Base-by-base conservation (phyloP, 2,329 filamentous ascomycete genomes). In the Fusarium protoensiforme region DNA sequence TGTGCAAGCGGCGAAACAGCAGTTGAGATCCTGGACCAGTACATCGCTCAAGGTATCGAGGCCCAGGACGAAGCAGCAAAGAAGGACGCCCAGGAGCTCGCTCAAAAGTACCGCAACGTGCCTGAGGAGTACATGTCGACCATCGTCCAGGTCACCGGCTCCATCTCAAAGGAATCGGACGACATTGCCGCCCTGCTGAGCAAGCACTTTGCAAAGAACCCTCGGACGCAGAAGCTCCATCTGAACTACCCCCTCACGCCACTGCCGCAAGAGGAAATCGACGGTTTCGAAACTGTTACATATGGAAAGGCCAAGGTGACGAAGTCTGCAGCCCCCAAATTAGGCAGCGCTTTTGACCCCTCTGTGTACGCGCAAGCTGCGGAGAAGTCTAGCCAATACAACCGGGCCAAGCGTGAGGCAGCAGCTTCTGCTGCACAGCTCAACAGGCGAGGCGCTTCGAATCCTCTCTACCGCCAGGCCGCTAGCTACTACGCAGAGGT, bases 401-500 rank as follows among this genome's bases (percentile, higher is more conserved):
- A 78, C 35, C 79, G 80, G 43, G 79, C 80, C 10, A 76, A 77
- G 22, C 78, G 78, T 31, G 79, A 82, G 24, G 81, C 82, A 53
- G 61, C 76, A 33, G 72, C 78, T 8, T 82, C 84, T 0, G 87
- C 86, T 0, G 76, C 82, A 1, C 80, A 83, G 6, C 82, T 87
- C 24, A 83, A 80, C 65, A 84, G 83, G 36, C 84, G 84, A 18
- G 87, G 88, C 24, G 91, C 89, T 74, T 95, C 94, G 0, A 90
- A 94, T 69, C 92, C 87, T 0, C 84, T 96, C 4, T 95, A 93
- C 85, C 89, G 91, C 24, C 93, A 92, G 65, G 95, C 90, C 1
- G 94, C 94, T 10, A 90, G 88, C 0, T 93, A 94, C 79, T 97
- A 97, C 80, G 87, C 91, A 1, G 89, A 93, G 60, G 85, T 93